Evolutionary conservation across 2,329 filamentous ascomycete species (phyloP), one percentile per base, ranked within the genome.

Genomic region (Penicillium hordei): DNA sequence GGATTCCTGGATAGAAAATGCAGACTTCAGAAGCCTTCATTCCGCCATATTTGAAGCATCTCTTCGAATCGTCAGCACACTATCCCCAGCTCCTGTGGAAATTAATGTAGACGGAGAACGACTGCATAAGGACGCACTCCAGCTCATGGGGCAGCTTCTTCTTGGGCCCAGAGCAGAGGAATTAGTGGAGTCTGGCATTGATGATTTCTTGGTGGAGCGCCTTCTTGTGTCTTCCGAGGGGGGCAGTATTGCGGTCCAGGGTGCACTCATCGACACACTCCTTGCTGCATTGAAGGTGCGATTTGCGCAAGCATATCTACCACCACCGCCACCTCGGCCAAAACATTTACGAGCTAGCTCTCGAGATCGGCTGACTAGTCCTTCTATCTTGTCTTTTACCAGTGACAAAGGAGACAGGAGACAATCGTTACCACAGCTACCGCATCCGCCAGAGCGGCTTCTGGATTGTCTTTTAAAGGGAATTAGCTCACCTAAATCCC

Each of bases 401-500:
- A 75, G 72, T 31, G 79, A 81, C 33, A 75, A 74, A 51, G 67
- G 67, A 43, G 77, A 82, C 40, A 77, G 74, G 48, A 63, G 69
- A 17, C 63, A 63, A 17, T 62, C 62, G 23, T 63, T 74, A 15
- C 64, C 72, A 6, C 63, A 70, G 12, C 62, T 76, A 46, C 72
- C 75, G 48, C 75, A 72, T 27, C 75, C 77, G 17, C 83, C 87
- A 4, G 89, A 90, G 21, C 86, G 89, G 17, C 79, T 87, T 36
- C 76, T 99, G n/a, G 82, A 90, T 61, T 96, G 91, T 69, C 81
- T 99, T 13, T 87, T 91, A 60, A 85, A 87, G 45, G 94, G 92
- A 0, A 87, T 99, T 49, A 86, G 89, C 54, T 90, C 91, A 4
- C 72, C 83, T 3, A 86, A 81, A 52, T 93, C 90, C 64, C 86